Evolutionary conservation across 2,329 filamentous ascomycete species (phyloP), one percentile per base, ranked within the genome.

Genomic region (Dactylonectria estremocensis): DNA sequence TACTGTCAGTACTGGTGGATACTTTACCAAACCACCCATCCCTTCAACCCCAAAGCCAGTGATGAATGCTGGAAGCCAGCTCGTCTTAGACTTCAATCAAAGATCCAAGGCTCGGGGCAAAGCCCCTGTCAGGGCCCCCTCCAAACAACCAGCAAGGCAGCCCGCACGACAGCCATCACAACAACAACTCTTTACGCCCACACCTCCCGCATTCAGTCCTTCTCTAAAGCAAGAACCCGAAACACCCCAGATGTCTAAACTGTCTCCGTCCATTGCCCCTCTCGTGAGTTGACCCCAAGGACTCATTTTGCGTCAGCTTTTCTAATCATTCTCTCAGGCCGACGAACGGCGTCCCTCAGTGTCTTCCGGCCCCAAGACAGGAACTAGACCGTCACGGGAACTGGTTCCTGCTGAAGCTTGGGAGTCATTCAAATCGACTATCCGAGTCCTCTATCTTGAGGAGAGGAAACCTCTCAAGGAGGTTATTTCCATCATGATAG

Each of bases 381-480:
- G 78, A 65, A 75, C 74, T 71, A 78, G 82, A 55, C 78, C 80
- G 28, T 81, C 83, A 53, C 76, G 83, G 66, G 83, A 84, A 69
- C 81, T 83, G 71, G 82, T 84, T 57, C 82, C 83, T 67, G 81
- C 81, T 22, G 83, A 84, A 70, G 78, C 81, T 46, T 87, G 85
- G 85, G 85, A 86, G 69, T 78, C 81, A 31, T 82, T 84, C 65
- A 87, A 86, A 72, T 74, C 77, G 52, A 83, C 80, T 6, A 87
- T 87, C 53, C 80, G 82, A 48, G 74, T 78, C 10, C 66, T 87
- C 37, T 87, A 87, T 68, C 78, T 87, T 6, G 85, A 87, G 22
- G 83, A 87, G 69, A 80, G 85, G 57, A 83, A 82, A 45, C 85
- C 85, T 3, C 78, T 87, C n/a, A 87, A 87, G 70, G 84, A 87